Evolutionary conservation across 1,284 basidiomycete species (phyloP).

Genomic region (Naganishia cerealis): DNA sequence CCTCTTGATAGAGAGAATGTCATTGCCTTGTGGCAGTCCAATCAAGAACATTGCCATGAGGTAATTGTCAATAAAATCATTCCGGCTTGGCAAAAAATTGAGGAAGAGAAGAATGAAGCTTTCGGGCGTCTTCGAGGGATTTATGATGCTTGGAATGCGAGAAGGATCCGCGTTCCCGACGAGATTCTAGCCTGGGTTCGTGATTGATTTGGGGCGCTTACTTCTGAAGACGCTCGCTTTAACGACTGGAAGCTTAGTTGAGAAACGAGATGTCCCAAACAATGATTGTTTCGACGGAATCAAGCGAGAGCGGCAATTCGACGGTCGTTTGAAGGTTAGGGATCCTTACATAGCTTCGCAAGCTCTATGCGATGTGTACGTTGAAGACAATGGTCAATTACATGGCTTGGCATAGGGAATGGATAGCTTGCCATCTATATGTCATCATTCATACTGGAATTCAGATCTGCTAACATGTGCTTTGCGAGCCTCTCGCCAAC

Average conservation of each 20-base stretch:
- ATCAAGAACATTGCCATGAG: constrained; percentile 15
- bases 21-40: neutral
- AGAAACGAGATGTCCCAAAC: neutral
- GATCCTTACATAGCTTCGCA: too few species aligned
- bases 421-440: constrained; percentile 5
- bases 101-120: constrained; percentile 5
- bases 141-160: constrained; percentile 4
- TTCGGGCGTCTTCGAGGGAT: neutral
- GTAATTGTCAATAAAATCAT: neutral
- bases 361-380: too few species aligned
- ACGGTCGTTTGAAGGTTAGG: too few species aligned
- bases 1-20: neutral
- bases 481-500: constrained; percentile 37
- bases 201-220: neutral
- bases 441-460: constrained; percentile 31
- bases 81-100: constrained; percentile 6
- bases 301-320: neutral
- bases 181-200: constrained; percentile 9
- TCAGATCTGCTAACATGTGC: constrained; percentile 39
- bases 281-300: neutral
- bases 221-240: neutral
- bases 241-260: neutral
- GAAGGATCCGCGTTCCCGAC: constrained; percentile 14
- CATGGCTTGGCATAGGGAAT: neutral
- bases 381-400: too few species aligned